phyloP scores from a whole-genome alignment of 805 yeast species.

The Starmerella sirachaensis region DNA sequence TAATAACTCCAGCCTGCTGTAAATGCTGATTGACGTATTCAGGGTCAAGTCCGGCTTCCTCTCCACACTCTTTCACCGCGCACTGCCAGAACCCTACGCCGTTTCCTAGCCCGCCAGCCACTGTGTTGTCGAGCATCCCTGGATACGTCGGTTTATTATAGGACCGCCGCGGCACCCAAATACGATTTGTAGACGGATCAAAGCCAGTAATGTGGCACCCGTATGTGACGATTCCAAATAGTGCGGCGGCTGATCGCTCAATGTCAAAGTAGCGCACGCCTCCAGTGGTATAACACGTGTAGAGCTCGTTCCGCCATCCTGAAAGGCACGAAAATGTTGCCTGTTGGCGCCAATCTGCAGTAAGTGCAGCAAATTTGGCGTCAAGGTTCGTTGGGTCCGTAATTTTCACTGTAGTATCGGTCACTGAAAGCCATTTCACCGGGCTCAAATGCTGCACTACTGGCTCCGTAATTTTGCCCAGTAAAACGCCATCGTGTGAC shows the following conservation, averaged over 20 bases:
- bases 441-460: conserved; percentile 10
- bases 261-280: conserved; percentile 49
- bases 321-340: conserved; percentile 23
- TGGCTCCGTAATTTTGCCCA: conserved; percentile 18
- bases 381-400: conserved; percentile 5
- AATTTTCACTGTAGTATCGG: conserved; percentile 7
- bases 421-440: conserved; percentile 9
- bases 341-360: conserved; percentile 20
- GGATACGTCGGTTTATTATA: conserved; percentile 77
- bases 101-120: conserved; percentile 88
- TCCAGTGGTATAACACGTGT: conserved; percentile 51
- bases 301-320: conserved; percentile 78
- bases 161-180: conserved; percentile 81
- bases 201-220: conserved; percentile 86
- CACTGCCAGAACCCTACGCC: conserved; percentile 70
- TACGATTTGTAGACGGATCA: conserved; percentile 24
- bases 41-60: conserved; percentile 71
- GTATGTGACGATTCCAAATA: conserved; percentile 77
- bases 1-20: conserved; percentile 49
- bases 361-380: conserved; percentile 16
- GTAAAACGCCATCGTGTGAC: conserved; percentile 26
- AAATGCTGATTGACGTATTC: conserved; percentile 38
- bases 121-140: conserved; percentile 79
- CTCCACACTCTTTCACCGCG: conserved; percentile 70
- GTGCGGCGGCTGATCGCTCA: conserved; percentile 72